These are phyloP conservation scores for Aspergillus fischeri DNA, from an alignment of 2,329 filamentous ascomycete species.

Conservation along the genomic window DNA sequence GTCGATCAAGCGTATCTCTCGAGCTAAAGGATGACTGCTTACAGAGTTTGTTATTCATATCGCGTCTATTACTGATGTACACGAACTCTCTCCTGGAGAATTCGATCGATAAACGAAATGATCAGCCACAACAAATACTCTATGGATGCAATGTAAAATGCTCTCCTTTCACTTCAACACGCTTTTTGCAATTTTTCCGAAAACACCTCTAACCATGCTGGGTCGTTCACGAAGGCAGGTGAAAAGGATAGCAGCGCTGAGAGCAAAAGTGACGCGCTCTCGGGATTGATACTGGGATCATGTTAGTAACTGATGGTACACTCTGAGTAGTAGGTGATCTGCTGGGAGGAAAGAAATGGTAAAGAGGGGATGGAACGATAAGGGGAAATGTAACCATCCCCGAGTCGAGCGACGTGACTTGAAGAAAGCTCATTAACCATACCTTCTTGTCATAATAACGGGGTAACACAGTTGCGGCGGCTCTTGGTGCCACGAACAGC, in stretches of 20 bases:
- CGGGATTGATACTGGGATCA: slow-evolving; percentile 57
- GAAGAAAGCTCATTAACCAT: slow-evolving; percentile 11
- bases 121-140: background rate
- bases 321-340: slow-evolving; percentile 7
- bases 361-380: slow-evolving; percentile 4
- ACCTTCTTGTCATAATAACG: slow-evolving; percentile 58
- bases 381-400: slow-evolving; percentile 18
- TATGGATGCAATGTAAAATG: background rate
- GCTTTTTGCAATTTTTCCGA: slow-evolving; percentile 52
- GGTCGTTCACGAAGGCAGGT: slow-evolving; percentile 62
- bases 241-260: slow-evolving; percentile 66
- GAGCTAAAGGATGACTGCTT: background rate
- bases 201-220: slow-evolving; percentile 61
- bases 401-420: slow-evolving; percentile 7
- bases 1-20: background rate
- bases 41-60: background rate
- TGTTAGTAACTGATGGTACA: background rate
- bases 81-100: background rate
- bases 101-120: background rate
- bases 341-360: slow-evolving; percentile 10
- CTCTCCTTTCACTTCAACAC: slow-evolving; percentile 20
- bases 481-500: slow-evolving; percentile 75
- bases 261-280: slow-evolving; percentile 63
- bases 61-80: background rate
- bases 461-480: slow-evolving; percentile 69